Percentiles rank a stretch among this genome's conserved stretches.
Conservation (phyloP, 1,284 basidiomycete genomes). For the Ceratobasidium sp. region DNA sequence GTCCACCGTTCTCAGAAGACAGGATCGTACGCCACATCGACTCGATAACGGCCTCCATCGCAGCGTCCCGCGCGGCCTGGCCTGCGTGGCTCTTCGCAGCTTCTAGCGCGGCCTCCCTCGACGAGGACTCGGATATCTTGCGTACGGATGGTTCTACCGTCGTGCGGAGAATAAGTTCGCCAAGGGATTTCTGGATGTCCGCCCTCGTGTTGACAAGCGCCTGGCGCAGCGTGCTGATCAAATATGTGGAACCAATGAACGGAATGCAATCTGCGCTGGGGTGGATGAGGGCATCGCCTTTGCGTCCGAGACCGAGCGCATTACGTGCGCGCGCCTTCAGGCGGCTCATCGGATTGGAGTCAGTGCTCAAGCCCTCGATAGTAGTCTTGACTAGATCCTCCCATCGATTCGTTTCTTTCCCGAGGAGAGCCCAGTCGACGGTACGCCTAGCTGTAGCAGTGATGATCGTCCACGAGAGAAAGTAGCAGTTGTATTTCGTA, state of each 20-base stretch:
- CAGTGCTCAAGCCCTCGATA: neutral
- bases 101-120: neutral
- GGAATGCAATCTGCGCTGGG: neutral
- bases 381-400: conserved; percentile 12
- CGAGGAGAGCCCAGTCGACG: conserved; percentile 17
- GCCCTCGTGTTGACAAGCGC: conserved; percentile 19
- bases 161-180: conserved; percentile 8
- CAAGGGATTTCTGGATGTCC: conserved; percentile 10
- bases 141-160: conserved; percentile 5
- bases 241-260: neutral
- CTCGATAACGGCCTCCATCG: conserved; percentile 34
- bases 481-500: conserved; percentile 36
- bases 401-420: conserved; percentile 5
- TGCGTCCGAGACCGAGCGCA: neutral
- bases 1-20: neutral
- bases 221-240: conserved; percentile 6
- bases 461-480: conserved; percentile 32
- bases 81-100: conserved; percentile 18
- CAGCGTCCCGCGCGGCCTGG: conserved; percentile 23
- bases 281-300: neutral
- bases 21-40: conserved; percentile 29
- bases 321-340: neutral
- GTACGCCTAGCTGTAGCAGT: neutral
- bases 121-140: neutral
- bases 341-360: neutral